Evolutionary conservation across 768 basidiomycete species (phyloP), one percentile per base, ranked within the genome.

Genomic region (Naganishia onofrii): DNA sequence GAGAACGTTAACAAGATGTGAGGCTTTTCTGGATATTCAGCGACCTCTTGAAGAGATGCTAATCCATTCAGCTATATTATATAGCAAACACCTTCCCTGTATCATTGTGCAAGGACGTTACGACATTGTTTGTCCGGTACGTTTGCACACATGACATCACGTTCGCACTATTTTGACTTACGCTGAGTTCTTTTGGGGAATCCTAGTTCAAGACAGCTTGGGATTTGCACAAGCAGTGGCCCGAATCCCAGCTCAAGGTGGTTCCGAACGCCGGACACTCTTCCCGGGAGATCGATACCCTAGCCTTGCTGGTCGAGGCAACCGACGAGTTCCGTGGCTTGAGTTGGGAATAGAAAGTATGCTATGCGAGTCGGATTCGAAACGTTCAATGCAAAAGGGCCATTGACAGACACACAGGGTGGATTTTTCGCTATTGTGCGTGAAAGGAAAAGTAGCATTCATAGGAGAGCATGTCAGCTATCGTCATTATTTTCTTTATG

Each of bases 1-100:
- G 90, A 91, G 81, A 86, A 87, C 73, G 90, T 95, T 67, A 90
- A 90, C 72, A 93, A 92, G 82, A 95, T 96, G 92, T 89, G 74
- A 44, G 85, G 74, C 21, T 8, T 36, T 4, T 36, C 34, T 4
- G 4, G 34, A 36, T 36, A 36, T 36, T 36, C 12, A 36, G n/a
- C n/a, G n/a, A n/a, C n/a, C n/a, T n/a, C n/a, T n/a, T n/a, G n/a
- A 57, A 28, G 38, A 26, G 8, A 67, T 32, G 28, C 15, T 23
- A 60, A 46, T 31, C 31, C 67, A 46, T 9, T 68, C n/a, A 70
- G 67, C 69, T 36, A 71, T 74, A 51, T 68, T 64, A 13, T 13
- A n/a, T 67, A 93, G 92, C 73, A 91, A 93, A 17, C 88, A 93
- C 81, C 92, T 96, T 74, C 93, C 93, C 23, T 87, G 87, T 10